Conservation (phyloP, 148 eudicot genomes). For the Arbutus unedo region DNA sequence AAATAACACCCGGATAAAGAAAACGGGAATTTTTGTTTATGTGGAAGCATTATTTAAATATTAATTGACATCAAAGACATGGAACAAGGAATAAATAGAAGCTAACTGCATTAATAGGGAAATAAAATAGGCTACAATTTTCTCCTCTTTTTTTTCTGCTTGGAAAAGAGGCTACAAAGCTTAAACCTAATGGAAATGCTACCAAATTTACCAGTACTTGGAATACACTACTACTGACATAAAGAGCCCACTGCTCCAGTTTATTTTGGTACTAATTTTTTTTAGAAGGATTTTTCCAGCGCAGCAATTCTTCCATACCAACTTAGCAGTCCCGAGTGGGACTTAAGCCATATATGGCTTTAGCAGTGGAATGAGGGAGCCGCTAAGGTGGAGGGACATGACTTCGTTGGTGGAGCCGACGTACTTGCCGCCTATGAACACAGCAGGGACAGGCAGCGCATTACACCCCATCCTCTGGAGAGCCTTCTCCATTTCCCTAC, state of each 20-base stretch:
- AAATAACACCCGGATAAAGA: too few species aligned
- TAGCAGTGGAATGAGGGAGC: constrained; percentile 24
- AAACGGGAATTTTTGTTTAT: too few species aligned
- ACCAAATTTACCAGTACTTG: background rate
- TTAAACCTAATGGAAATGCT: background rate
- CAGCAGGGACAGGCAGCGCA: constrained; percentile 59
- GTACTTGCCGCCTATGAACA: constrained; percentile 70
- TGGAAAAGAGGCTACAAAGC: constrained; percentile 8
- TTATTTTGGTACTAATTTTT: background rate
- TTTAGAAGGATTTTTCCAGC: background rate
- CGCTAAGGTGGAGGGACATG: constrained; percentile 38
- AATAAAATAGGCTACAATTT: background rate
- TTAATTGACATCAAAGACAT: background rate
- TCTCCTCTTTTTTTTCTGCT: background rate
- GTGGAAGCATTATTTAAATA: background rate
- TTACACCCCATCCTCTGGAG: constrained; percentile 62
- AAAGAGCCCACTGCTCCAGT: background rate
- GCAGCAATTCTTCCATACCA: too few species aligned
- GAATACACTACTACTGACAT: background rate
- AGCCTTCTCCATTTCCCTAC: constrained; percentile 81
- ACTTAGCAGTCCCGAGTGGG: too few species aligned
- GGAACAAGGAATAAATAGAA: background rate
- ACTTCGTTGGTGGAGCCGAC: constrained; percentile 37
- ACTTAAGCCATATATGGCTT: constrained; percentile 14
- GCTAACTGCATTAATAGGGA: background rate